Conservation (phyloP, 176 grass and related monocot species). For the Dactylis glomerata region DNA sequence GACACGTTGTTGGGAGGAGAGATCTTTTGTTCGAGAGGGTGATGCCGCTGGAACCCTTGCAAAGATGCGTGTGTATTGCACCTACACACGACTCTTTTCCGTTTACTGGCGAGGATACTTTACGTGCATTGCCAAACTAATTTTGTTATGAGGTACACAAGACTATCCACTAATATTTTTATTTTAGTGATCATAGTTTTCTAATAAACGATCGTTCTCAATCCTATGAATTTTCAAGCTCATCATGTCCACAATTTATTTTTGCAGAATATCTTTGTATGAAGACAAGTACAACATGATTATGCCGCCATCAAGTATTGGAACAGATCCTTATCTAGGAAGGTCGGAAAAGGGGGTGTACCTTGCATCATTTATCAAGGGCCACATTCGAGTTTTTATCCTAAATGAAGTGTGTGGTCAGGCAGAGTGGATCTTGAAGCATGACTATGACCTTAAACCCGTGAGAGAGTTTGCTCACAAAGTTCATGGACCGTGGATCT, state of each 20-base stretch:
- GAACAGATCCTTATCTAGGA: not conserved
- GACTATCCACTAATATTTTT: no score
- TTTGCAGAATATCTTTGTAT: not conserved
- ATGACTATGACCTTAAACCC: not conserved
- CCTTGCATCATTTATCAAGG: not conserved
- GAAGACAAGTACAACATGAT: not conserved
- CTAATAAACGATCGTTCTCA: no score
- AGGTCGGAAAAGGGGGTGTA: not conserved
- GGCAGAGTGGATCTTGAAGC: not conserved
- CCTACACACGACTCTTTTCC: not conserved
- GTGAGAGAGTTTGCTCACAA: not conserved
- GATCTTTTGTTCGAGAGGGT: not conserved
- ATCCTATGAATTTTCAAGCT: not conserved
- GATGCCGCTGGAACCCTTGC: not conserved
- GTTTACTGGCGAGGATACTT: not conserved
- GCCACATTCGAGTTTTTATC: not conserved
- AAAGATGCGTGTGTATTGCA: accelerated
- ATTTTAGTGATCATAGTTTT: no score
- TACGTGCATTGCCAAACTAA: not conserved
- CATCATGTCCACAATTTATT: not conserved
- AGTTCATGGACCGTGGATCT: not conserved
- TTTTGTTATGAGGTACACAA: no score
- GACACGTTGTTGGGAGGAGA: not conserved
- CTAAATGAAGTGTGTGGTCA: not conserved
- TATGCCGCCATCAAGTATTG: not conserved